Base-by-base conservation (phyloP, 805 yeast species). In the Tetrapisispora fleetii region DNA sequence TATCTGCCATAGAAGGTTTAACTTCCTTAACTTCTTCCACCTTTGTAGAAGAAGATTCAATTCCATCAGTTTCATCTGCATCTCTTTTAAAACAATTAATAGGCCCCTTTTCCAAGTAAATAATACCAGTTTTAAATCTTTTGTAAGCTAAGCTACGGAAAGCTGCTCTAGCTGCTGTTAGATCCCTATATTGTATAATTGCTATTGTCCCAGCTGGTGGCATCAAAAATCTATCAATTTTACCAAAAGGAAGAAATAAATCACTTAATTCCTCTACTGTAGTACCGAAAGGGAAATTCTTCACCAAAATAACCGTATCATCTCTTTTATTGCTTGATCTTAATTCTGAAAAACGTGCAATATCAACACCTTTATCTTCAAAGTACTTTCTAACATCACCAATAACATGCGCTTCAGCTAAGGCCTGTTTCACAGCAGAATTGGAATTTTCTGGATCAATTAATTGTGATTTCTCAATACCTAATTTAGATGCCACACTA, bases 121-220 rank as follows among this genome's bases (percentile, higher is more conserved):
- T 63, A 49, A 93, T 85, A 42, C 93, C 80, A 60, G 85, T 88
- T 53, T 90, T 90, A 60, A 91, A 80, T 59, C 97, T 76, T 62
- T 91, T 81, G 65, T 83, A 93, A 18, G 97, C 85, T 40, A 93
- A 72, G 59, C 87, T 88, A 28, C 85, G 74, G 64, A 93, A 93
- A 1, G 98, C 98, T 3, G 86, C 74, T 67, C 97, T 81, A 2
- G 95, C 98, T 41, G 84, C 73, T 14, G 95, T 83, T 2, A 81
- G 69, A 63, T 85, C 91, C 58, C 89, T 74, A 67, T 81, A 90
- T 67, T 91, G 96, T 10, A 93, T 81, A 60, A 93, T 85, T 13
- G 98, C 97, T 58, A 93, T 88, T 0, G 96, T 89, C 10, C 97
- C 98, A 6, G 95, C 85, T 6, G 96, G 96, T 16, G 99, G 99